Percentiles rank a stretch among this genome's conserved stretches.
These are phyloP conservation scores for Termitomyces sp. DNA, from an alignment of 768 basidiomycete species.

Conservation along the genomic window DNA sequence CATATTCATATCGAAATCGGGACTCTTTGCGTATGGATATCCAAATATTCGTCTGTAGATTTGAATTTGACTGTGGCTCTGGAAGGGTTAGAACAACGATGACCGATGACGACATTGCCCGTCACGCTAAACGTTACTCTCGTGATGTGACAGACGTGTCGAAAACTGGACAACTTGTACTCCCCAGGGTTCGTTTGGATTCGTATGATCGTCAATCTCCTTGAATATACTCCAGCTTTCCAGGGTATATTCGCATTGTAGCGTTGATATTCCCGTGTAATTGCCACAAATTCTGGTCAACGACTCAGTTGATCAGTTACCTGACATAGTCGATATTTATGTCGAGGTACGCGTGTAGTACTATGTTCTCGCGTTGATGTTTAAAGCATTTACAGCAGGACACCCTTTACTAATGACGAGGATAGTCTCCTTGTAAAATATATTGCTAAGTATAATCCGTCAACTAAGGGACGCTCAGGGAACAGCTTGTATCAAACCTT, in stretches of 20 bases:
- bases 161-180: neutral
- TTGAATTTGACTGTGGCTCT: neutral
- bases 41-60: neutral
- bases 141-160: constrained; percentile 8
- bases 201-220: neutral
- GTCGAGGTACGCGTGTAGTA: constrained; percentile 5
- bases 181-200: neutral
- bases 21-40: neutral
- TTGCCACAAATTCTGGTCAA: neutral
- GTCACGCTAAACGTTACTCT: neutral
- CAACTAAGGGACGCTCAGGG: constrained; percentile 36
- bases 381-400: constrained; percentile 13
- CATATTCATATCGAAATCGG: neutral
- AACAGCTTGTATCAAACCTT: constrained; percentile 37
- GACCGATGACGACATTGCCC: neutral
- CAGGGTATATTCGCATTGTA: too few species aligned
- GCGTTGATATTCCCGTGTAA: neutral
- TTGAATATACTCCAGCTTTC: neutral
- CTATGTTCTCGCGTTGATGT: neutral
- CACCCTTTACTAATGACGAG: constrained; percentile 31
- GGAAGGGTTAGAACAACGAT: too few species aligned
- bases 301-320: neutral
- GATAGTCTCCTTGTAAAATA: constrained; percentile 39
- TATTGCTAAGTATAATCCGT: constrained; percentile 44
- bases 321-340: neutral